Percentiles rank a stretch among this genome's conserved stretches.
These are phyloP conservation scores for Cantharellus cinnabarinus DNA, from an alignment of 768 basidiomycete genomes.

Conservation along the genomic window DNA sequence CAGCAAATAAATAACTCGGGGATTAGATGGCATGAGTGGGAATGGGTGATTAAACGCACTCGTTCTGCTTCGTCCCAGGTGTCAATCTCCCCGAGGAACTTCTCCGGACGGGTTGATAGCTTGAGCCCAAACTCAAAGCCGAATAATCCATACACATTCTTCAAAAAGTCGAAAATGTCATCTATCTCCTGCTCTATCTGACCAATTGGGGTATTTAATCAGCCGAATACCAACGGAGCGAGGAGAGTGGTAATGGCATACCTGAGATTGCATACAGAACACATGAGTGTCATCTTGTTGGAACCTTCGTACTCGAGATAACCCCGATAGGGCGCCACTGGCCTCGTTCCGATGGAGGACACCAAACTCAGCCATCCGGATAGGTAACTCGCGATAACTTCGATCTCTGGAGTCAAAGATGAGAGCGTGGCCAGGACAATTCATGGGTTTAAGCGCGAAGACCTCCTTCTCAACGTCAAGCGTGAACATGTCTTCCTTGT, in stretches of 20 bases:
- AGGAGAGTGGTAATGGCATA: constrained; percentile 12
- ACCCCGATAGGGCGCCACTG: constrained; percentile 76
- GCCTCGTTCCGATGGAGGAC: constrained; percentile 95
- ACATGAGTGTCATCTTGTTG: constrained; percentile 98
- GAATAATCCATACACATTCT: constrained; percentile 81
- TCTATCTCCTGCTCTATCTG: constrained; percentile 78
- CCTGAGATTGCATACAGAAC: constrained; percentile 90
- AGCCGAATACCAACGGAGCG: not conserved
- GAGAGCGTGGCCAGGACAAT: constrained; percentile 91
- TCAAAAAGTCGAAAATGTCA: constrained; percentile 83
- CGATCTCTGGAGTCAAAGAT: constrained; percentile 91
- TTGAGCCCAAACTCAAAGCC: constrained; percentile 90
- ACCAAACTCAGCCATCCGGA: constrained; percentile 97
- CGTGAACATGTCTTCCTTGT: constrained; percentile 93
- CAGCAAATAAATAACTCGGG: not conserved
- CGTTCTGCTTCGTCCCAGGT: constrained; percentile 82
- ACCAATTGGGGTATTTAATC: not conserved
- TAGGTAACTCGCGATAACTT: constrained; percentile 84
- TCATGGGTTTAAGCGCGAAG: constrained; percentile 97
- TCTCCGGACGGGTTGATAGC: constrained; percentile 89
- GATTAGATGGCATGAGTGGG: not conserved
- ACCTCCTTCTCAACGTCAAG: constrained; percentile 90
- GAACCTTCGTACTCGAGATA: constrained; percentile 86
- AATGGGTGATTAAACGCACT: constrained; percentile 22
- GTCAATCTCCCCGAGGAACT: constrained; percentile 71